Evolutionary conservation across 2,329 filamentous ascomycete genomes (phyloP).

Genomic region (Scopulariopsis brevicaulis): DNA sequence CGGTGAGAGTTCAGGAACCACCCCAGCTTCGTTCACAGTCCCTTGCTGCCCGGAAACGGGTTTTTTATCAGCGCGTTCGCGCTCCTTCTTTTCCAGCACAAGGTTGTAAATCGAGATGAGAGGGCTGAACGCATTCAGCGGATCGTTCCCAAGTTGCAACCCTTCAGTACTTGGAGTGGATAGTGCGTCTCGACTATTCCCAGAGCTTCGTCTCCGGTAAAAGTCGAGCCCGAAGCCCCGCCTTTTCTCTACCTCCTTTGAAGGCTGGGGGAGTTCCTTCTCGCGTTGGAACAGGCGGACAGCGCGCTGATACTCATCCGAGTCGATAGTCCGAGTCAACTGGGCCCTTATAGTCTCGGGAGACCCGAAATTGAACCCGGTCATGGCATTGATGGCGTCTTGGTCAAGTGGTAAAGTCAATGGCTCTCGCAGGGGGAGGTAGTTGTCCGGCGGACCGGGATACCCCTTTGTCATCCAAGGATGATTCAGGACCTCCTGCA

Average conservation of each 20-base stretch:
- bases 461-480: slow-evolving; percentile 96
- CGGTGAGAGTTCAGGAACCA: slow-evolving; percentile 62
- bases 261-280: slow-evolving; percentile 45
- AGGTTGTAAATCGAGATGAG: slow-evolving; percentile 91
- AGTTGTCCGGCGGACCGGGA: slow-evolving; percentile 76
- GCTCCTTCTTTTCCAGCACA: slow-evolving; percentile 86
- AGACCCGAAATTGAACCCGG: slow-evolving; percentile 91
- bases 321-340: slow-evolving; percentile 77
- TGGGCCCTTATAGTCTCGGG: slow-evolving; percentile 74
- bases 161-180: slow-evolving; percentile 76
- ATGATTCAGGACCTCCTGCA: slow-evolving; percentile 88
- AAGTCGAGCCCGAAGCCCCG: slow-evolving; percentile 89
- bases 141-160: slow-evolving; percentile 71
- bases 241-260: slow-evolving; percentile 64
- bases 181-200: slow-evolving; percentile 78
- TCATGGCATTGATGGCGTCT: slow-evolving; percentile 85
- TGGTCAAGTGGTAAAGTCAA: slow-evolving; percentile 74
- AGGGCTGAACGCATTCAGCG: slow-evolving; percentile 86
- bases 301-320: slow-evolving; percentile 84
- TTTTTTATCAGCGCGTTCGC: slow-evolving; percentile 40
- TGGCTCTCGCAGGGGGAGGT: slow-evolving; percentile 72
- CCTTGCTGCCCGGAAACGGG: slow-evolving; percentile 15
- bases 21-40: slow-evolving; percentile 25
- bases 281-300: slow-evolving; percentile 60
- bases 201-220: slow-evolving; percentile 88